Evolutionary conservation across 805 yeast genomes (phyloP).

Genomic region (Cyberlindnera maritima): DNA sequence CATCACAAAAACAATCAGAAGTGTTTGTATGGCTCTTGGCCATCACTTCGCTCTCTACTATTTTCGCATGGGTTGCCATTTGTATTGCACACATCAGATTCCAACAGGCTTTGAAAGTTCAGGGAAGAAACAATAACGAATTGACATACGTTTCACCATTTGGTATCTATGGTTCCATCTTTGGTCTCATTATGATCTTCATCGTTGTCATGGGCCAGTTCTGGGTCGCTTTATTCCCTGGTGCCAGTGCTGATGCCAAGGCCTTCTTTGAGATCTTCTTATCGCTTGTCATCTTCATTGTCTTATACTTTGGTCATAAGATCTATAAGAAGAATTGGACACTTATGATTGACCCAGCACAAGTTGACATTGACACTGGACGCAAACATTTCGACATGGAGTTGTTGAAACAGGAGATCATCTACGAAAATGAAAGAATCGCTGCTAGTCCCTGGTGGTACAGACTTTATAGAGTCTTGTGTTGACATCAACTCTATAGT

Average conservation of each 20-base stretch:
- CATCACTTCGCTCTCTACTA: conserved; percentile 55
- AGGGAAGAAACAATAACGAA: conserved; percentile 63
- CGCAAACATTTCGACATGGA: conserved; percentile 58
- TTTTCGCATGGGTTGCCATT: conserved; percentile 64
- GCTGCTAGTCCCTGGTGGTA: conserved; percentile 46
- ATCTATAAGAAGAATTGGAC: conserved; percentile 43
- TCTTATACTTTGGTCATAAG: conserved; percentile 56
- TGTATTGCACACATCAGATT: conserved; percentile 58
- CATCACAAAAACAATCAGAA: conserved; percentile 46
- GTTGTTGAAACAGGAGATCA: conserved; percentile 47
- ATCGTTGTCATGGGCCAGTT: conserved; percentile 72
- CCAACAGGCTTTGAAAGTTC: conserved; percentile 59
- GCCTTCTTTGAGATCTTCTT: conserved; percentile 65
- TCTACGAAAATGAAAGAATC: conserved; percentile 45
- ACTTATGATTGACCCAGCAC: conserved; percentile 39
- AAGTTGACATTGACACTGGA: conserved; percentile 33
- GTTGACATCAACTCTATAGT: conserved; percentile 36
- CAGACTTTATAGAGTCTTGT: conserved; percentile 44
- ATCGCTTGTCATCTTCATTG: conserved; percentile 59
- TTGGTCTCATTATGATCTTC: conserved; percentile 55
- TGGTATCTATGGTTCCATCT: conserved; percentile 66
- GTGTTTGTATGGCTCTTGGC: conserved; percentile 67
- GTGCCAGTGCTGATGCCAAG: conserved; percentile 47
- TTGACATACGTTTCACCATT: conserved; percentile 62
- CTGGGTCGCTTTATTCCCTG: conserved; percentile 80